Evolutionary conservation across 2,329 filamentous ascomycete genomes (phyloP).

Genomic region (Alternaria longipes): DNA sequence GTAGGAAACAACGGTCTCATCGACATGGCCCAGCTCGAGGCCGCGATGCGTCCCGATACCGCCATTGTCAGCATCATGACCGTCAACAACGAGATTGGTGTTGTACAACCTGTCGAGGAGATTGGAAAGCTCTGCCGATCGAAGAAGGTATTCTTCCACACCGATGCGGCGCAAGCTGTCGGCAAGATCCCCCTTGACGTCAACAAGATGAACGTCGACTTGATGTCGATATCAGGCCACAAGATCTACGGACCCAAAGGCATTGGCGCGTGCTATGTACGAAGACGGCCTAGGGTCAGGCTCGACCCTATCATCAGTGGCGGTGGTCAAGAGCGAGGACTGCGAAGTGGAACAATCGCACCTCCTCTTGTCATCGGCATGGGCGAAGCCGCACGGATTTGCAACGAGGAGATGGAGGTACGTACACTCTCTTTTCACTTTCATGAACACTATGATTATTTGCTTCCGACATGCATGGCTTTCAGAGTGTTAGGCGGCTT

Average conservation of each 20-base stretch:
- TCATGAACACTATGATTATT: slow-evolving; percentile 72
- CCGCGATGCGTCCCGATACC: slow-evolving; percentile 89
- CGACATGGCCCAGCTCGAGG: slow-evolving; percentile 82
- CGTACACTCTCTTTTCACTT: slow-evolving; percentile 54
- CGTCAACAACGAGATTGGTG: slow-evolving; percentile 99
- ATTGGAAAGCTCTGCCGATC: slow-evolving; percentile 91
- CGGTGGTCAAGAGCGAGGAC: slow-evolving; percentile 92
- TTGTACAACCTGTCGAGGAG: slow-evolving; percentile 94
- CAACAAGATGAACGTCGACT: slow-evolving; percentile 95
- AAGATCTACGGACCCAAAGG: slow-evolving; percentile 99
- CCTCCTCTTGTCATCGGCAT: slow-evolving; percentile 91
- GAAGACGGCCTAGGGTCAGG: slow-evolving; percentile 89
- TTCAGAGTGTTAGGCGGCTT: slow-evolving; percentile 68
- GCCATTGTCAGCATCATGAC: slow-evolving; percentile 96
- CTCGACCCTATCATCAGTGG: slow-evolving; percentile 96
- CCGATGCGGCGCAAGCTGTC: slow-evolving; percentile 95
- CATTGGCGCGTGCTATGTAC: slow-evolving; percentile 94
- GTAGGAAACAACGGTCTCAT: slow-evolving; percentile 88
- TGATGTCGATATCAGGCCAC: slow-evolving; percentile 99
- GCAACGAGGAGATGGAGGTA: slow-evolving; percentile 89
- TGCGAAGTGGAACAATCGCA: slow-evolving; percentile 92
- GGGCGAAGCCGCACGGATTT: slow-evolving; percentile 93
- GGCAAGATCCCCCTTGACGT: slow-evolving; percentile 97
- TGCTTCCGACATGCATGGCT: slow-evolving; percentile 87
- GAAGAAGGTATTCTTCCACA: slow-evolving; percentile 98